phyloP scores from a whole-genome alignment of 2,329 filamentous ascomycete genomes.

The Bimuria novae-zelandiae region DNA sequence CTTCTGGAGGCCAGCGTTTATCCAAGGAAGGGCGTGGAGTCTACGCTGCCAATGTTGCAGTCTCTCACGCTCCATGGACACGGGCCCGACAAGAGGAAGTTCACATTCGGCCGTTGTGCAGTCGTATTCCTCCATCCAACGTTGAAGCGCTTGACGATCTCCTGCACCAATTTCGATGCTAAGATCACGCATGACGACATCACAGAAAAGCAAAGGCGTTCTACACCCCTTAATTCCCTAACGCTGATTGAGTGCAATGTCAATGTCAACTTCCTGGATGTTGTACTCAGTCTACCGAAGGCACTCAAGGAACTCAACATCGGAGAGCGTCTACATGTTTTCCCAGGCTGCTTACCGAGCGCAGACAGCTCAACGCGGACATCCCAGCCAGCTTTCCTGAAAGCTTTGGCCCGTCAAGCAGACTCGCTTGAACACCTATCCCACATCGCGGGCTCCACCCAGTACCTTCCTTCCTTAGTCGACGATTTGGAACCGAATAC shows the following conservation, averaged over 20 bases:
- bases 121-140: constrained; percentile 42
- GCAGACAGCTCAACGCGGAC: constrained; percentile 23
- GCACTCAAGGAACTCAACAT: constrained; percentile 39
- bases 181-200: constrained; percentile 18
- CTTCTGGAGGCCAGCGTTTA: constrained; percentile 33
- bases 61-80: constrained; percentile 42
- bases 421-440: constrained; percentile 35
- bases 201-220: constrained; percentile 20
- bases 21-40: constrained; percentile 17
- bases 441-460: constrained; percentile 32
- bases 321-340: constrained; percentile 38
- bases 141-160: constrained; percentile 36
- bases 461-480: constrained; percentile 7
- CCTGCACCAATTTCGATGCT: constrained; percentile 38
- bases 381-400: constrained; percentile 30
- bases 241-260: constrained; percentile 46
- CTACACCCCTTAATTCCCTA: constrained; percentile 37
- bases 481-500: not conserved
- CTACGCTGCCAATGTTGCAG: constrained; percentile 34
- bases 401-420: constrained; percentile 36
- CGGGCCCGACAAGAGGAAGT: constrained; percentile 31
- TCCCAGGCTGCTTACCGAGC: constrained; percentile 28
- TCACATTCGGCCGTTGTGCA: constrained; percentile 28
- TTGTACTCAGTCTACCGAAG: constrained; percentile 37
- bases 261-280: constrained; percentile 30